Base-by-base conservation (phyloP, 1,139 yeast species). In the Protomyces macrosporus region DNA sequence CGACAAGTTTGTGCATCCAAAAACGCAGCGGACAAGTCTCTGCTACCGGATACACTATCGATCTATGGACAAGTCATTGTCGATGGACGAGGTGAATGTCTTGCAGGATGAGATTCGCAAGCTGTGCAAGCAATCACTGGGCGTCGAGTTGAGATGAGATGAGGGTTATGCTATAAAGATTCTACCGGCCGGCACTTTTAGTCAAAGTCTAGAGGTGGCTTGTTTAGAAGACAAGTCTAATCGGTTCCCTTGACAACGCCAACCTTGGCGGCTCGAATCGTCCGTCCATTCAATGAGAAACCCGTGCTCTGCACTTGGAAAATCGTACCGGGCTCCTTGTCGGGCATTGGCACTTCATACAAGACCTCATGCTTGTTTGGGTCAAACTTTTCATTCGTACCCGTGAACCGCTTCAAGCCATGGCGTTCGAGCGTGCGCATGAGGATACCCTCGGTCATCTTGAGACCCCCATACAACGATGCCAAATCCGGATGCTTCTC, bases 351-450 rank as follows among this genome's bases (percentile, higher is more conserved):
- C 63, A 88, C 79, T 79, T 90, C 95, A 75, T 90, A 91, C 53
- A 95, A 84, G 63, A 97, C 97, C 77, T 91, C 98, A 75, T 91
- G 98, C 71, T 81, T 80, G 76, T 91, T 90, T 67, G 98, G 97
- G 74, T 91, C 96, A 72, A 91, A 91, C 69, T 78, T 81, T 75
- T 90, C 89, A 68, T 93, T 96, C 62, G 88, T 69, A 52, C 98
- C 97, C 72, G 89, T 86, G 67, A 90, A 81, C 77, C 88, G 89
- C 69, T 79, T 82, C 67, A 91, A 80, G 42, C 98, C 98, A 75
- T 90, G 93, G 73, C 80, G 85, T 65, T 76, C 78, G 71, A 91
- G 81, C 39, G 98, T 91, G 80, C 87, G 88, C 75, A 88, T 95
- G 72, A 91, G 88, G 48, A 91, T 85, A 69, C 83, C 84, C 78